Evolutionary conservation across 2,329 filamentous ascomycete genomes (phyloP), one percentile per base, ranked within the genome.

Genomic region (Coleophoma eucalyptorum): DNA sequence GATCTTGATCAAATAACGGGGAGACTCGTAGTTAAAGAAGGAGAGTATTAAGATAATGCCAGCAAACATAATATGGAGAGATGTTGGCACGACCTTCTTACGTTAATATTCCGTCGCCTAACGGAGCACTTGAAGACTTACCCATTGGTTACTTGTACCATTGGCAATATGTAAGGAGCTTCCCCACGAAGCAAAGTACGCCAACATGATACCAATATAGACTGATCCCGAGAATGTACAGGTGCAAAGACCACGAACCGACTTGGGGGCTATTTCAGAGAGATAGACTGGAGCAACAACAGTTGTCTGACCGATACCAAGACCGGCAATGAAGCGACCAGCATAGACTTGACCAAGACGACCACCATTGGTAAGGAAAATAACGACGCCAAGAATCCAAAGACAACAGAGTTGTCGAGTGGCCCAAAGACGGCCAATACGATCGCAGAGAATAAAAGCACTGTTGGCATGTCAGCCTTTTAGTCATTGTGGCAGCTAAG

Each of bases 11-110:
- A 90, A 77, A 69, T 78, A 90, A 10, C 87, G 82, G 0, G 87
- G 87, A 0, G 86, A 89, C 65, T 90, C 87, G 50, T 75, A 76
- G 55, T 86, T 80, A 58, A 87, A 78, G 65, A 89, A 85, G 11
- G 82, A 87, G 13, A 91, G 74, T 50, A 81, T 59, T 62, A 89
- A 79, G 63, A 91, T 90, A 53, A 92, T 69, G 4, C 80, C 80
- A 2, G 87, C 84, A 62, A 92, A 90, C 62, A 90, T 90, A 66
- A 93, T 74, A 64, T 93, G 88, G 51, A 92, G 73, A 58, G 82
- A 84, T 40, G 86, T 90, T 0, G 89, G 88, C 0, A 90, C 79
- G 41, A 87, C 76, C 79, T 79, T 49, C 65, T 62, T n/a, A 71
- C 71, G 54, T 65, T 32, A 49, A 60, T 33, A 61, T 54, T 35